A percentile compares a stretch with the other conserved stretches of the same genome.
These are phyloP conservation scores for Arachnomyces sp. DNA, from an alignment of 2,329 filamentous ascomycete genomes.

Conservation along the genomic window DNA sequence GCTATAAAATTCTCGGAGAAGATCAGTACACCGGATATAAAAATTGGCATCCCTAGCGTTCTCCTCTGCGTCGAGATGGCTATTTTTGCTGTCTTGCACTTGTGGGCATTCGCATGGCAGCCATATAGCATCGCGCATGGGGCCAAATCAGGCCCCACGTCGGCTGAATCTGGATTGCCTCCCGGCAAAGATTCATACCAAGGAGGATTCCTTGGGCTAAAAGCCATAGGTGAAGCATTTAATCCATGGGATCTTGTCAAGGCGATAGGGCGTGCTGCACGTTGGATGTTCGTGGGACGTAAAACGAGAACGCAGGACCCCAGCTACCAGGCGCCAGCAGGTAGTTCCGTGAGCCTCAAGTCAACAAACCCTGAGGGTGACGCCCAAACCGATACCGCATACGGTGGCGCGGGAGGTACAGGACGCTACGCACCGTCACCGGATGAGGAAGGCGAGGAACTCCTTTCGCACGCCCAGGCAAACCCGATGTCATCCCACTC, in stretches of 20 bases:
- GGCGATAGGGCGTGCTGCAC: conserved; percentile 65
- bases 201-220: conserved; percentile 58
- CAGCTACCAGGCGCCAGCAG: conserved; percentile 28
- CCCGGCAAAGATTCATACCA: conserved; percentile 47
- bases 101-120: conserved; percentile 74
- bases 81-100: conserved; percentile 66
- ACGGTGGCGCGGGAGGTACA: conserved; percentile 17
- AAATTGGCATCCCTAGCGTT: conserved; percentile 70
- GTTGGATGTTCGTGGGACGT: conserved; percentile 72
- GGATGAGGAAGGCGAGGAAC: conserved; percentile 31
- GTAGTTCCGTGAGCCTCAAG: conserved; percentile 23
- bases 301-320: conserved; percentile 40
- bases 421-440: conserved; percentile 19
- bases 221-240: conserved; percentile 62
- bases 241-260: conserved; percentile 81
- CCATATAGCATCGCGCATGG: conserved; percentile 51
- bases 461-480: conserved; percentile 32
- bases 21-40: conserved; percentile 66
- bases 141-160: too few relatives aligned
- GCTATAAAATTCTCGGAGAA: conserved; percentile 55
- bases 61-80: conserved; percentile 81
- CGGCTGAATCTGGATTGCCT: too few relatives aligned
- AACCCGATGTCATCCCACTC: conserved; percentile 21
- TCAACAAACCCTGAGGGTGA: conserved; percentile 8
- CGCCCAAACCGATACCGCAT: conserved; percentile 7